Evolutionary conservation across 1,284 basidiomycete genomes (phyloP).

Genomic region (Apiotrichum veenhuisii): DNA sequence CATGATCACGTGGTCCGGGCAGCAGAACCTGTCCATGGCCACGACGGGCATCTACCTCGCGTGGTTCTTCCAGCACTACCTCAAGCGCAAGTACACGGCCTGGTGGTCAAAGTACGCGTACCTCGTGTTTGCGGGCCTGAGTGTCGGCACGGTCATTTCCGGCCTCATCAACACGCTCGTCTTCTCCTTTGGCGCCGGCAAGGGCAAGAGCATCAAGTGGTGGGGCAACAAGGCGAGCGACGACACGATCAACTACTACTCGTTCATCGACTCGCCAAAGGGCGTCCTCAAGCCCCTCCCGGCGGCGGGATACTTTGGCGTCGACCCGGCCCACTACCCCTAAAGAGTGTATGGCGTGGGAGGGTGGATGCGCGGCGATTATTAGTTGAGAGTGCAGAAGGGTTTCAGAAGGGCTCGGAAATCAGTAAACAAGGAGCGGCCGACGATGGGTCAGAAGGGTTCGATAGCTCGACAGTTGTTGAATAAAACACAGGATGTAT

Average conservation of each 20-base stretch:
- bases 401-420: too few relatives aligned
- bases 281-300: constrained; percentile 6
- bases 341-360: too few relatives aligned
- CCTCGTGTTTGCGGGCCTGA: constrained; percentile 13
- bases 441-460: too few relatives aligned
- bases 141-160: constrained; percentile 18
- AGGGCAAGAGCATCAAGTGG: not conserved
- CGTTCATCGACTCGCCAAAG: constrained; percentile 5
- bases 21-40: constrained; percentile 12
- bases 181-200: constrained; percentile 1
- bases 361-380: too few relatives aligned
- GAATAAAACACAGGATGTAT: too few relatives aligned
- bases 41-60: constrained; percentile 9
- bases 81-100: constrained; percentile 20
- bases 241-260: constrained; percentile 4
- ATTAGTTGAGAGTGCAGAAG: too few relatives aligned
- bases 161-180: constrained; percentile 8
- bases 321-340: constrained; percentile 4
- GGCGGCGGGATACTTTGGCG: constrained; percentile 10
- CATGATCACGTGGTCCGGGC: constrained; percentile 9
- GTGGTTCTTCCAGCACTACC: constrained; percentile 16
- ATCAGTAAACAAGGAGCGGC: too few relatives aligned
- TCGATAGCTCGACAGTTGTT: too few relatives aligned
- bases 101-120: constrained; percentile 27
- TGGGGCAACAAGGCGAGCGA: constrained; percentile 11